Evolutionary conservation across 2,329 filamentous ascomycete species (phyloP), one percentile per base, ranked within the genome.

Genomic region (Triangularia verruculosa): DNA sequence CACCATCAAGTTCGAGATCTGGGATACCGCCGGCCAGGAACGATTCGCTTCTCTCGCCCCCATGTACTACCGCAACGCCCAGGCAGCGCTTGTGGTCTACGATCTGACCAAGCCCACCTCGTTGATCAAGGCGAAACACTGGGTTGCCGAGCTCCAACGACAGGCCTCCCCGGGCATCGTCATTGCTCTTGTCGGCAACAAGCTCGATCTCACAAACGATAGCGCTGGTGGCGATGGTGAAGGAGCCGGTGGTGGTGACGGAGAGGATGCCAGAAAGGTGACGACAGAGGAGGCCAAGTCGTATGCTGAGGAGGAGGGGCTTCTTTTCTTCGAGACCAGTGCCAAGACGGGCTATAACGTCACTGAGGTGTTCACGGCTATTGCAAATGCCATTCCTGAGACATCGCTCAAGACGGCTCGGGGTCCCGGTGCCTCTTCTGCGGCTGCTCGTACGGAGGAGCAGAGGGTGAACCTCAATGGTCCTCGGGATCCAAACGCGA

Each of bases 21-120:
- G 94, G 94, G 94, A 99, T 82, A 98, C 94, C 15, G 94, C 95
- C 52, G 94, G 94, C 74, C 94, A 99, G 79, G 94, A 99, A 82
- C 92, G 94, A 68, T 99, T 98, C 75, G 94, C 94, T 72, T 96
- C 91, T 59, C 87, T 98, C 66, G 95, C 95, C 59, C 95, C 94
- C 72, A 98, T 98, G 95, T 99, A 99, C 85, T 98, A 98, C 83
- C 93, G 94, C 79, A 98, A 99, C 77, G 95, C 95, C 59, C 94
- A 98, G 81, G 93, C 93, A 68, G 95, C 95, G 13, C 90, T 99
- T 70, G 94, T 99, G 67, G 94, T 98, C 76, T 99, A 98, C 86
- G 94, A 99, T 76, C 89, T 99, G 72, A 99, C 95, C 67, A 98
- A 98, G 79, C 91, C 93, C 52, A 95, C 92, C 57, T 97, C 93